Percentiles rank a stretch among this genome's conserved stretches.
phyloP scores from a whole-genome alignment of 352 stramenopile genomes.

The Achlya hypogyna region DNA sequence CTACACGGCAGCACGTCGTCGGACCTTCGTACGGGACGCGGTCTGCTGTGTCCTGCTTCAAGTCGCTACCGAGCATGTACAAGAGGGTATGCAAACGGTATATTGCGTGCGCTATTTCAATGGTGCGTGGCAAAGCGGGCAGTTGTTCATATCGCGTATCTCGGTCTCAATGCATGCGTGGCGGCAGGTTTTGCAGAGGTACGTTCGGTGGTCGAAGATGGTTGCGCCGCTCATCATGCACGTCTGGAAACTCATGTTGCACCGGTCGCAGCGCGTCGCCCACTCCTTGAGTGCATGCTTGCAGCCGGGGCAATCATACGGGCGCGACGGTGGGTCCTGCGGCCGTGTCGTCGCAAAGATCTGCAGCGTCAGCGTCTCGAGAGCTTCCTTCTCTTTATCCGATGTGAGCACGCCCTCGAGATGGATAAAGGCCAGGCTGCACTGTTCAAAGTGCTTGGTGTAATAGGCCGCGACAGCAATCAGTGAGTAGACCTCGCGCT shows the following conservation, averaged over 20 bases:
- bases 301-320: conserved; percentile 73
- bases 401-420: conserved; percentile 49
- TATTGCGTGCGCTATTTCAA: conserved; percentile 23
- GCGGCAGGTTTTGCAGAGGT: conserved; percentile 79
- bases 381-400: conserved; percentile 48
- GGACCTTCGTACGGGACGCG: background rate
- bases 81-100: background rate
- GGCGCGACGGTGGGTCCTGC: conserved; percentile 68
- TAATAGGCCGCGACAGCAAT: conserved; percentile 89
- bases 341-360: conserved; percentile 79
- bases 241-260: conserved; percentile 56
- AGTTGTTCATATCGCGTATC: conserved; percentile 70
- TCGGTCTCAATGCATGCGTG: conserved; percentile 83
- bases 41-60: background rate
- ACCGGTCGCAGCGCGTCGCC: conserved; percentile 74
- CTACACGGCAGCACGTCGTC: background rate
- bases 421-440: conserved; percentile 88
- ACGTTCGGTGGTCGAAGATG: conserved; percentile 63
- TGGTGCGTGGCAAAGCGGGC: conserved; percentile 80
- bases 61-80: background rate
- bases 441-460: conserved; percentile 86
- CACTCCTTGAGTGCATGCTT: conserved; percentile 78
- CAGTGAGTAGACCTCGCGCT: conserved; percentile 88
- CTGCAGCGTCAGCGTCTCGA: conserved; percentile 67
- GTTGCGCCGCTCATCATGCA: conserved; percentile 72